A percentile compares a stretch with the other conserved stretches of the same genome.
phyloP scores from a whole-genome alignment of 164 flowering plant genomes.

The Warburgia ugandensis region DNA sequence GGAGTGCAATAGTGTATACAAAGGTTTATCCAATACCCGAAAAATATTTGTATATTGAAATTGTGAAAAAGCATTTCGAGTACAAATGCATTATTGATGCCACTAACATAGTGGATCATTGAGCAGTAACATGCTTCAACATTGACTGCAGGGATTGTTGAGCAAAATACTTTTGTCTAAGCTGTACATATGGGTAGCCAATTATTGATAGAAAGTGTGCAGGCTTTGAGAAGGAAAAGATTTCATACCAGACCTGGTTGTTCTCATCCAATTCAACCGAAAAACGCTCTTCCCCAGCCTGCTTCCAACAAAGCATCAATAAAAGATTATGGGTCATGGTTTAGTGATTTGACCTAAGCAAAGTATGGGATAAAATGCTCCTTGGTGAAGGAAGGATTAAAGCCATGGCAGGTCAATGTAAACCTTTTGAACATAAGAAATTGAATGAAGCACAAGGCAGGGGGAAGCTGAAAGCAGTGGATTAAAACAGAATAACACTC shows the following conservation, averaged over 20 bases:
- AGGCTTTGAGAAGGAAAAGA: slow-evolving; percentile 86
- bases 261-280: slow-evolving; percentile 78
- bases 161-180: slow-evolving; percentile 73
- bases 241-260: slow-evolving; percentile 90
- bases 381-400: not conserved
- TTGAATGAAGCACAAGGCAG: no score
- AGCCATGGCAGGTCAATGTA: not conserved
- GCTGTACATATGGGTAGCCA: slow-evolving; percentile 67
- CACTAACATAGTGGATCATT: no score
- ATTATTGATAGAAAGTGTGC: slow-evolving; percentile 61
- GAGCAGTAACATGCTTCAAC: slow-evolving; percentile 36
- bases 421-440: not conserved
- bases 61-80: no score
- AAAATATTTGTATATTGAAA: no score
- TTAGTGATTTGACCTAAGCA: not conserved
- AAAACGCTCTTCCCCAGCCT: slow-evolving; percentile 97
- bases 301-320: slow-evolving; percentile 18
- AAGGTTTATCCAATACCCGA: no score
- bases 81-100: no score
- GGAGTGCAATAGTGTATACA: no score
- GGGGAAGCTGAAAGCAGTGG: not conserved
- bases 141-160: slow-evolving; percentile 51
- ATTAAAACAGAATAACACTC: no score
- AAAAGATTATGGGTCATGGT: no score
- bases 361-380: not conserved